Base-by-base conservation (phyloP, 2,329 filamentous ascomycete species). In the Phaeosphaeria sp. region DNA sequence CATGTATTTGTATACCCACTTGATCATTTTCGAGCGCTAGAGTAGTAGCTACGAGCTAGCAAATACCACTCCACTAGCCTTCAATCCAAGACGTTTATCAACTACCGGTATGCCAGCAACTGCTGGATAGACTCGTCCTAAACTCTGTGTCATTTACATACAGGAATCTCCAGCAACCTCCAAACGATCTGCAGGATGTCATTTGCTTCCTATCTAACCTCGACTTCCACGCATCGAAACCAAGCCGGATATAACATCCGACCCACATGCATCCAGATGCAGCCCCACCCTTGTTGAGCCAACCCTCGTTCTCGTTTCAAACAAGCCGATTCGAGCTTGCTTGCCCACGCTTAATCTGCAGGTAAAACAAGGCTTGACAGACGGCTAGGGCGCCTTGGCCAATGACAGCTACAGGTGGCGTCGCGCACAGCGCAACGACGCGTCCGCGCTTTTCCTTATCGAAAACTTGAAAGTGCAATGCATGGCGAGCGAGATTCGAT, bases 321-420 rank as follows among this genome's bases (percentile, higher is more conserved):
- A 54, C 53, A 52, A 52, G 49, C 42, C 30, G 33, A 46, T 33
- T 46, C 46, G 30, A 36, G 30, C 46, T 47, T 50, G 27, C 54
- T 51, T 60, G 50, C 46, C 46, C 46, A 51, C 47, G 50, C 50
- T 56, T 54, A 53, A 56, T 22, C 44, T 50, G 50, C 50, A 36
- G 46, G 33, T 33, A 44, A 55, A 51, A 42, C 42, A 36, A 54
- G 54, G 41, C 51, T 60, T 51, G 20, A 36, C 30, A 36, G 30
- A 15, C 9, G 9, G 3, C 30, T 36, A 36, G 30, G 9, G 13
- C 9, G 3, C 6, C 30, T 36, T 36, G 13, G 22, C 56, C 53
- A 56, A 56, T 56, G 41, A 36, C 20, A 36, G n/a, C 18, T 21
- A 11, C 42, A 6, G 18, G 42, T 22, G 18, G 18, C 18, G 42